Evolutionary conservation across 257 asterid species (phyloP), one percentile per base, ranked within the genome.

Genomic region (Echium plantagineum): DNA sequence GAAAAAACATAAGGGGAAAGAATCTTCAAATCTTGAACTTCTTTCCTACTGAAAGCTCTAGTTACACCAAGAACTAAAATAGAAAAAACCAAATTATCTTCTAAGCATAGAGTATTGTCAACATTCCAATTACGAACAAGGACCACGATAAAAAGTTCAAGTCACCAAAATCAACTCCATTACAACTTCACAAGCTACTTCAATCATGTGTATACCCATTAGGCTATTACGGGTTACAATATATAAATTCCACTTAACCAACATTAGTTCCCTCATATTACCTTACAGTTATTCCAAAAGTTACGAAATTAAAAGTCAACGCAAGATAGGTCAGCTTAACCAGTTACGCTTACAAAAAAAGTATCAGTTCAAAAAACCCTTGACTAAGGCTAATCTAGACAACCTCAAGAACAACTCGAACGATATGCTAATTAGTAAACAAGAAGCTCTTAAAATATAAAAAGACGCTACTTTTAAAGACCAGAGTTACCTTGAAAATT

Each of bases 401-500:
- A 42, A 42, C 17, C 49, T 10, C 49, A 42, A 42, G 49, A 42
- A 42, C 46, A 42, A 42, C 49, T 42, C 49, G 5, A 42, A 13
- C 15, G 13, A 42, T 42, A 42, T 42, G 49, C 49, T 42, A 42
- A 42, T 0, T 13, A 42, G 16, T 12, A 42, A 42, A 42, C 17
- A 42, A 42, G 16, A 42, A 42, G 16, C 49, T 12, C 5, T 13
- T 10, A 42, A 42, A 42, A 42, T n/a, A 3, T 24, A 1, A 42
- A 42, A 42, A 42, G 16, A 42, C 49, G 12, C 17, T 42, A 42
- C 49, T 42, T 10, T 13, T 42, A 42, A 42, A 42, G 4, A 42
- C 3, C 49, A 15, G 63, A 66, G 61, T 20, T 58, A 74, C 78
- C 70, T 28, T 60, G 28, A 58, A 28, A 26, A 47, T 52, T 1